phyloP scores from a whole-genome alignment of 768 basidiomycete genomes.

The Suillus luteus region DNA sequence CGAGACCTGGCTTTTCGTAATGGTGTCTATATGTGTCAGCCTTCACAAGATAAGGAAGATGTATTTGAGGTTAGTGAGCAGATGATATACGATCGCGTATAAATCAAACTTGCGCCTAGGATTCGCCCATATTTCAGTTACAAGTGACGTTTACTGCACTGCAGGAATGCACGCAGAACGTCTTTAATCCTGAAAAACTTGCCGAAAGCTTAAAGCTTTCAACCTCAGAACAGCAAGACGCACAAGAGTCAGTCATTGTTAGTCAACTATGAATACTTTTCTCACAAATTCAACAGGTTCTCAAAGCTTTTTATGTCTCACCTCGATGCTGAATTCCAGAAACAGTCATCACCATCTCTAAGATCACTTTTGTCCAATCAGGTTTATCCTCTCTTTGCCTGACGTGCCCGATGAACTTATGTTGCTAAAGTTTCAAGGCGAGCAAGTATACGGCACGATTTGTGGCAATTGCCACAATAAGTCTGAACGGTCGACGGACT shows the following conservation, averaged over 20 bases:
- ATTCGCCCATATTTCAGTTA: constrained; percentile 77
- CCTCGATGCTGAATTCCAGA: constrained; percentile 84
- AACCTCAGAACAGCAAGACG: constrained; percentile 91
- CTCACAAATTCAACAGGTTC: constrained; percentile 54
- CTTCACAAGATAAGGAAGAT: constrained; percentile 49
- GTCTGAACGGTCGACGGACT: constrained; percentile 71
- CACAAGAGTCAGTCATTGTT: constrained; percentile 74
- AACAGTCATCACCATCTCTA: constrained; percentile 65
- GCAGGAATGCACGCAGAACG: constrained; percentile 65
- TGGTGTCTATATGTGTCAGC: constrained; percentile 80
- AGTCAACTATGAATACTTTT: constrained; percentile 6
- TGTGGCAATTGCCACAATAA: constrained; percentile 69
- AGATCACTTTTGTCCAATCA: constrained; percentile 74
- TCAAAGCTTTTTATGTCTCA: constrained; percentile 94
- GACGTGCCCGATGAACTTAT: constrained; percentile 11
- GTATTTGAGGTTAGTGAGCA: constrained; percentile 42
- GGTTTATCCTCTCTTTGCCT: constrained; percentile 38
- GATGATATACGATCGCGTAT: not conserved
- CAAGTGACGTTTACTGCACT: constrained; percentile 85
- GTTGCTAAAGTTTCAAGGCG: constrained; percentile 77
- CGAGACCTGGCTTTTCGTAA: constrained; percentile 79
- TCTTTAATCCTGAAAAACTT: constrained; percentile 83
- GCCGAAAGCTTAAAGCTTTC: constrained; percentile 83
- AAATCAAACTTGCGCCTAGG: constrained; percentile 40
- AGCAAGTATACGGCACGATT: constrained; percentile 75